Evolutionary conservation across 2,329 filamentous ascomycete genomes (phyloP).

Genomic region (Verticillium klebahnii): DNA sequence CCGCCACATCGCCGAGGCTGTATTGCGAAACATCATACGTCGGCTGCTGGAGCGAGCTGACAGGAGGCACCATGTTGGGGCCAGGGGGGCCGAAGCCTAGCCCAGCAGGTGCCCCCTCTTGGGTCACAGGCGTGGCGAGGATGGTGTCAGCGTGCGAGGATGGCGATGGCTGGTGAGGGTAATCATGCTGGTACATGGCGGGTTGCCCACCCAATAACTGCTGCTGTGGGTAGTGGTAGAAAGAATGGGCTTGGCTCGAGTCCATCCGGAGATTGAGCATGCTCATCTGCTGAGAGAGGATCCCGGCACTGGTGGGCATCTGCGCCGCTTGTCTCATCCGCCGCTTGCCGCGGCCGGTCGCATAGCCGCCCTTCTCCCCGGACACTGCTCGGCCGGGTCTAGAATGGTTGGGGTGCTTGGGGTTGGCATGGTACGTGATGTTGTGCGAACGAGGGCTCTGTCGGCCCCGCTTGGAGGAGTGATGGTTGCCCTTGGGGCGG

Average conservation of each 20-base stretch:
- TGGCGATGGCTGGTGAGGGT: neutral
- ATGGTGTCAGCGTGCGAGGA: neutral
- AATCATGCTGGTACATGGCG: neutral
- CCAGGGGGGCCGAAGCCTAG: neutral
- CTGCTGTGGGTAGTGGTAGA: neutral
- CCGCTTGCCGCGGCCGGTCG: conserved; percentile 17
- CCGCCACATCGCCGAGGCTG: conserved; percentile 7
- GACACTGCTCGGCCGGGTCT: conserved; percentile 25
- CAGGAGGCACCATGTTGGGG: neutral
- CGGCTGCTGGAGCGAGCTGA: neutral
- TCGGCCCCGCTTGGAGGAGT: conserved; percentile 13
- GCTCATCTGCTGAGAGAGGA: neutral
- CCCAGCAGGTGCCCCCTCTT: neutral
- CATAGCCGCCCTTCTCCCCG: conserved; percentile 27
- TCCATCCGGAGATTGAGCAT: neutral
- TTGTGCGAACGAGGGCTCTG: conserved; percentile 14
- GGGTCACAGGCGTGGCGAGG: neutral
- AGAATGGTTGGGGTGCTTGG: conserved; percentile 17
- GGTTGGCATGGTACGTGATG: conserved; percentile 7
- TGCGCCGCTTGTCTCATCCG: neutral
- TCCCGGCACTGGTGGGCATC: conserved; percentile 1
- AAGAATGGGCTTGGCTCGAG: neutral
- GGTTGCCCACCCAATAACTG: neutral
- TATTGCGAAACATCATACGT: conserved; percentile 5
- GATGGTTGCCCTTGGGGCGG: conserved; percentile 8